Base-by-base conservation (phyloP, 1,284 basidiomycete genomes). In the Papiliotrema laurentii region DNA sequence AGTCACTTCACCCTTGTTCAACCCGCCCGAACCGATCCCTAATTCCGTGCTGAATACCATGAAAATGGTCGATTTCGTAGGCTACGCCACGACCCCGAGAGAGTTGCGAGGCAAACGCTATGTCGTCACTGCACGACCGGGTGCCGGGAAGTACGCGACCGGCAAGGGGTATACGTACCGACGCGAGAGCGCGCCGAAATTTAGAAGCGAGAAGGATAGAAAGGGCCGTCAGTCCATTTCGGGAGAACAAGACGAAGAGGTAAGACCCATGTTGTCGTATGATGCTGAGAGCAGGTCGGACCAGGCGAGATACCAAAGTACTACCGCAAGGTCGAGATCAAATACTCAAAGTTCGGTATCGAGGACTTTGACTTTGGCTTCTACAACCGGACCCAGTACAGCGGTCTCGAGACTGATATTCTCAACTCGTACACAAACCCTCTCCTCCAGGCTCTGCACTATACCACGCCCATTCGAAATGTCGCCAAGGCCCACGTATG, bases 351-450 rank as follows among this genome's bases (percentile, higher is more conserved):
- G 63, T 99, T 98, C 61, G 94, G 94, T n/a, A 89, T 97, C 24
- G 94, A 74, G 69, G 94, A 99, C 73, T 99, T 99, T 66, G 96
- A 99, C 71, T 99, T 98, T 66, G 93, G 81, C 88, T 96, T 89
- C 68, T 96, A 91, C 74, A 96, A 96, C 72, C 84, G 83, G 64
- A 97, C 96, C 0, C 71, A 80, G 24, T 92, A 83, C 66, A 92
- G 89, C 51, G 96, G 96, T 4, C 79, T 99, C 43, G 96, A 98
- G 73, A 97, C 94, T 1, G 91, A 98, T 68, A 97, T 98, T 53
- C 79, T 89, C 46, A 96, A 97, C 71, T 97, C 92, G 18, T 99
- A 98, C 74, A 96, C 94, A 24, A 98, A 99, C 67, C 78, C 91
- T 1, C 74, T 97, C 22, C 76, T 99, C 1, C 94, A 98, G 70